A percentile compares a stretch with the other conserved stretches of the same genome.
These are phyloP conservation scores for Leccinum subatratum DNA, from an alignment of 1,284 basidiomycete genomes.

Conservation along the genomic window DNA sequence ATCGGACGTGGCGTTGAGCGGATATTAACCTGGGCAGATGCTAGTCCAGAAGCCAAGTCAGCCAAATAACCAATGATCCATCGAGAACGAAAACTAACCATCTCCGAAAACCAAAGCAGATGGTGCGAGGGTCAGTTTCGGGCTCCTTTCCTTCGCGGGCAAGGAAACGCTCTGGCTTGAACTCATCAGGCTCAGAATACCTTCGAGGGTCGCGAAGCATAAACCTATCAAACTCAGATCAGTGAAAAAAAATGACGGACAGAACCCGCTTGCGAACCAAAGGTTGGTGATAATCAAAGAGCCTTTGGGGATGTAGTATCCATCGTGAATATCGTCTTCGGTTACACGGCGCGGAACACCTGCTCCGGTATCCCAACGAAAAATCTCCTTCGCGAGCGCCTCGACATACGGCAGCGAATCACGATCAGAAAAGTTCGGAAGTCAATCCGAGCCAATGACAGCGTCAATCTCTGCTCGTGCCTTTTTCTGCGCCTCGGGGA, in stretches of 20 bases:
- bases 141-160: constrained; percentile 31
- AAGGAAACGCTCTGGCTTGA: constrained; percentile 40
- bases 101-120: constrained; percentile 59
- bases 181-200: constrained; percentile 34
- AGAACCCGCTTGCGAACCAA: constrained; percentile 26
- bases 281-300: constrained; percentile 36
- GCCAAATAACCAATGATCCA: constrained; percentile 2
- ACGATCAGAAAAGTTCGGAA: constrained; percentile 60
- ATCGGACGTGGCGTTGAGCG: background rate
- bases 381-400: constrained; percentile 56
- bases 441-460: constrained; percentile 54
- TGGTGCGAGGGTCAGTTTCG: constrained; percentile 50
- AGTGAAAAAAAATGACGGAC: background rate
- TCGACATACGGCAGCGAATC: constrained; percentile 55
- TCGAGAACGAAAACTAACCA: constrained; percentile 37
- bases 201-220: constrained; percentile 38
- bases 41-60: constrained; percentile 30
- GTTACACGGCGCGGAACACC: constrained; percentile 51
- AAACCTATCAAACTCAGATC: constrained; percentile 43
- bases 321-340: constrained; percentile 46
- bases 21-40: constrained; percentile 48
- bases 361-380: constrained; percentile 48
- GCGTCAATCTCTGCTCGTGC: constrained; percentile 63
- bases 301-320: constrained; percentile 39
- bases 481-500: constrained; percentile 37